Evolutionary conservation across 177 flowering plant species (phyloP), one percentile per base, ranked within the genome.

Genomic region (Telopea speciosissima): DNA sequence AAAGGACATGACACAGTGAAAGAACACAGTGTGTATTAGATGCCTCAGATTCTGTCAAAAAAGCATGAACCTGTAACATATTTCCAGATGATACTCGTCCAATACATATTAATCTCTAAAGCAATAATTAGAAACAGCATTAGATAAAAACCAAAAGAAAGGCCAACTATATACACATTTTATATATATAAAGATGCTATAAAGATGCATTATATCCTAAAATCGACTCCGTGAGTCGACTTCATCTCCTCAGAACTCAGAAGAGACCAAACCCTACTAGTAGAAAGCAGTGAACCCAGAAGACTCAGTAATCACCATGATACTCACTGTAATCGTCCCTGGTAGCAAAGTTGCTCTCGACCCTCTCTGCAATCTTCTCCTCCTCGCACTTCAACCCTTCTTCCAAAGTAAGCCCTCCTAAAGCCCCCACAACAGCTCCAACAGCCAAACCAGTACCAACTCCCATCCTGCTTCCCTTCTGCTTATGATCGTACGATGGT

Each of bases 311-410:
- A 60, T 80, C 86, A 54, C 66, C 73, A 16, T 80, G 86, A 62
- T 85, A 86, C 63, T 83, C 82, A 25, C 82, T 76, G 67, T 79
- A 86, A 71, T 81, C 86, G 59, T 87, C 89, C 74, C 89, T 77
- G 0, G 79, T 70, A 52, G 77, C 73, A 63, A 77, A 21, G 33
- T 87, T 83, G 52, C 65, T 76, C 74, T 85, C 86, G 22, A 77
- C 87, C 69, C 84, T 80, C 42, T 85, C 31, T 28, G 31, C 89
- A 24, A 74, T 74, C 80, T 84, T 87, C 25, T 85, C 88, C 59
- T 88, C 92, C 60, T 81, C 88, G 62, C 86, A 85, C 76, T 85
- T 85, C 72, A 85, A 40, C 9, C 97, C 91, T 74, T 89, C 93
- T 7, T 85, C 90, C 83, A 89, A 65, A 0, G 87, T 82, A 56